Base-by-base conservation (phyloP, 257 asterid genomes). In the Pogostemon cablin region DNA sequence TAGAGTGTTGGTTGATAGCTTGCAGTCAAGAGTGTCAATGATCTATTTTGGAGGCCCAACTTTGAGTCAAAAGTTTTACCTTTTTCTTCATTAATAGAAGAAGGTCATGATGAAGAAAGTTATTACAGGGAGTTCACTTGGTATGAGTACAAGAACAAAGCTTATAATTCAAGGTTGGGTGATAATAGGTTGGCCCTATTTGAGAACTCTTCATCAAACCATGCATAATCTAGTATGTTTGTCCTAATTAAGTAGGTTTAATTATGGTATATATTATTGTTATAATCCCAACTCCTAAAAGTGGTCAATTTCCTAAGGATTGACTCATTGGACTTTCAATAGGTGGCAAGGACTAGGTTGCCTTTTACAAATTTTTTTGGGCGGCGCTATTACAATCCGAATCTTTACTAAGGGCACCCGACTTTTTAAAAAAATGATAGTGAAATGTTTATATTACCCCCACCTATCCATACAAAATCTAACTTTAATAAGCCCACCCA, bases 11-110 rank as follows among this genome's bases (percentile, higher is more conserved):
- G 81, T 82, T 5, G 76, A 76, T 20, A 61, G 81, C 35, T 54
- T 68, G 66, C 74, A 77, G 42, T 73, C 88, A 8, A 77, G 87
- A 65, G 63, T 84, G 60, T 84, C 90, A 1, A 84, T 87, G 90
- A 75, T 87, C n/a, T 86, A 75, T 80, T 80, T 86, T 60, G 92
- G 90, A 62, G 92, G 92, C 37, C 90, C 88, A 62, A 82, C 86
- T 54, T 73, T 82, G 81, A 62, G 66, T 68, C 77, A 77, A 74
- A 81, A 75, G 82, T 86, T 12, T 53, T 48, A 44, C 88, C 92
- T 43, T 54, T 84, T 48, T 3, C 77, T 3, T 74, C 84, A 48
- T 42, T 86, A 54, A 82, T 84, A 88, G 86, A 81, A 57, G 79
- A 79, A 20, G 86, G 77, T 1, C 32, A 25, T 25, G 32, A 25